phyloP scores from a whole-genome alignment of 768 basidiomycete genomes.

The Pisolithus marmoratus region DNA sequence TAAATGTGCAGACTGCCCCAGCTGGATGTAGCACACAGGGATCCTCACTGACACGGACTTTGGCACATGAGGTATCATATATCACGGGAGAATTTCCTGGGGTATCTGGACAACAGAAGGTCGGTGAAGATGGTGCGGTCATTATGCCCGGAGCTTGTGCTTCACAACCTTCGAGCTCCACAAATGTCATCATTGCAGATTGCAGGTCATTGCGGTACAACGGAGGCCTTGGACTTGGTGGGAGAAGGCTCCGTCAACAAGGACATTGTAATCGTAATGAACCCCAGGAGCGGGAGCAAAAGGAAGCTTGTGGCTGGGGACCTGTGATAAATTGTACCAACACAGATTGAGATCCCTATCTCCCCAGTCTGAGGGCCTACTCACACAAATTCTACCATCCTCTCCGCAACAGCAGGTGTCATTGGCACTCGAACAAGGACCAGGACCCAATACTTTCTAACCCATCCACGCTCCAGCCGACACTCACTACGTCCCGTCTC shows the following conservation, averaged over 20 bases:
- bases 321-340: conserved; percentile 13
- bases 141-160: not conserved
- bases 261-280: not conserved
- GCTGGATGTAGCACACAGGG: not conserved
- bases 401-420: conserved; percentile 10
- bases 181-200: not conserved
- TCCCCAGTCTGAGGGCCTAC: conserved; percentile 45
- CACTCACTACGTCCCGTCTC: conserved; percentile 20
- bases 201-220: not conserved
- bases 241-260: not conserved
- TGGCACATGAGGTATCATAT: not conserved
- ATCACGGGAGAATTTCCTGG: not conserved
- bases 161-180: not conserved
- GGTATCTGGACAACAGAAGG: not conserved
- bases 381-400: conserved; percentile 33
- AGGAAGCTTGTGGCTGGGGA: conserved; percentile 29
- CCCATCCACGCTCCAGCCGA: conserved; percentile 11
- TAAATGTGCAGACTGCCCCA: not conserved
- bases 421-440: not conserved
- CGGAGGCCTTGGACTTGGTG: not conserved
- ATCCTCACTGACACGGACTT: not conserved
- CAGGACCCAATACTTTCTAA: conserved; percentile 21
- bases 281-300: conserved; percentile 15
- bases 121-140: not conserved
- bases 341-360: conserved; percentile 53